Conservation (phyloP, 2,329 filamentous ascomycete species). For the Cadophora luteo-olivacea region DNA sequence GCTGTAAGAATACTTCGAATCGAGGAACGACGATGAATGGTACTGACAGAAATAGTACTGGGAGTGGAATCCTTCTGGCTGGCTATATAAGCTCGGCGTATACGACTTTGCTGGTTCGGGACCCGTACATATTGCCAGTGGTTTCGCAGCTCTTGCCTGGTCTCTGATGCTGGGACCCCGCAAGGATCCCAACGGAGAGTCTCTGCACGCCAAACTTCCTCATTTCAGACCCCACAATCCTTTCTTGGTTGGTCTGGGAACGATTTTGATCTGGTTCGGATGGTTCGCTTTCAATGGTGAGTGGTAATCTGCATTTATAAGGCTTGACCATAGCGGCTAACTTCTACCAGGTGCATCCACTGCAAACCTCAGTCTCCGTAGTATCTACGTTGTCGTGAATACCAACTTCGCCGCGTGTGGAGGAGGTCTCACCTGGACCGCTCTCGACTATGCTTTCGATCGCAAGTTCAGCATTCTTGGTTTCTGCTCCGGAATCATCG, state of each 20-base stretch:
- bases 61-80: slow-evolving; percentile 22
- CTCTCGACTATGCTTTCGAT: slow-evolving; percentile 18
- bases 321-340: too few species aligned
- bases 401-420: slow-evolving; percentile 20
- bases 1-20: slow-evolving; percentile 8
- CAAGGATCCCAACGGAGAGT: slow-evolving; percentile 18
- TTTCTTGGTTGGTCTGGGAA: slow-evolving; percentile 16
- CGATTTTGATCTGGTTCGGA: slow-evolving; percentile 21
- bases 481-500: slow-evolving; percentile 20
- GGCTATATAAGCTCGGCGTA: slow-evolving; percentile 21
- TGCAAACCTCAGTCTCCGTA: slow-evolving; percentile 19
- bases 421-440: slow-evolving; percentile 13
- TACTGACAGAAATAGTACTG: slow-evolving; percentile 19
- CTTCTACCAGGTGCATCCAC: slow-evolving; percentile 5
- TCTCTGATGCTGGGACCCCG: slow-evolving; percentile 13
- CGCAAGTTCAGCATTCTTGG: slow-evolving; percentile 19
- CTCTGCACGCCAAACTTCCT: slow-evolving; percentile 11
- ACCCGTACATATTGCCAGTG: slow-evolving; percentile 22
- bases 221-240: slow-evolving; percentile 23
- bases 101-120: slow-evolving; percentile 21
- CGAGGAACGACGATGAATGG: too few species aligned
- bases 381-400: slow-evolving; percentile 14
- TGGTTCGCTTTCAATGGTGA: slow-evolving; percentile 26
- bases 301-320: too few species aligned
- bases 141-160: slow-evolving; percentile 18